phyloP scores from a whole-genome alignment of 495 filamentous ascomycete genomes.

The Xylaria grammica region DNA sequence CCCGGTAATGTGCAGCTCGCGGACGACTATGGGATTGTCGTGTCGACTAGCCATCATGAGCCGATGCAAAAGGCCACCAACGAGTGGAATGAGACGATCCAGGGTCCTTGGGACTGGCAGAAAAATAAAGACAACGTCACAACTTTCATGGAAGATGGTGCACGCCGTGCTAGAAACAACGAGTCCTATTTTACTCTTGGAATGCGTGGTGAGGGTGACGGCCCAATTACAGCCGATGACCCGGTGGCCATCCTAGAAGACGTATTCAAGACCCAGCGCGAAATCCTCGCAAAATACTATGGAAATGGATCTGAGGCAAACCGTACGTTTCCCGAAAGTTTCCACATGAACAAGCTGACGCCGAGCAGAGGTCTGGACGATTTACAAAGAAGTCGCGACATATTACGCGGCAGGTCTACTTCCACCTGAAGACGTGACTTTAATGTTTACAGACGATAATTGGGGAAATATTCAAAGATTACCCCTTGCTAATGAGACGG shows the following conservation, averaged over 20 bases:
- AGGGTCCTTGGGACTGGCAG: constrained; percentile 63
- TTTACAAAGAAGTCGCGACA: constrained; percentile 67
- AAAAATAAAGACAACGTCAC: constrained; percentile 60
- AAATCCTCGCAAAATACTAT: constrained; percentile 13
- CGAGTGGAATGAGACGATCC: constrained; percentile 58
- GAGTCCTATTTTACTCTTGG: constrained; percentile 65
- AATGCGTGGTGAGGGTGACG: constrained; percentile 70
- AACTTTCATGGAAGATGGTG: constrained; percentile 61
- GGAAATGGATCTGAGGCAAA: constrained; percentile 50
- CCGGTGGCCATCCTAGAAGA: constrained; percentile 51
- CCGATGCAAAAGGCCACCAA: constrained; percentile 68
- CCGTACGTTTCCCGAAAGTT: constrained; percentile 51
- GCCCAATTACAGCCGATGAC: constrained; percentile 52
- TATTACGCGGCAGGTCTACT: constrained; percentile 67
- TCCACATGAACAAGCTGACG: constrained; percentile 48
- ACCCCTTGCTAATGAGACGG: constrained; percentile 60
- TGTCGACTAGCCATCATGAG: constrained; percentile 69
- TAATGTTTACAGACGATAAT: constrained; percentile 73
- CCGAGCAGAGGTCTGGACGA: constrained; percentile 66
- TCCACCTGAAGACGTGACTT: constrained; percentile 67
- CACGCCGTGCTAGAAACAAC: constrained; percentile 57
- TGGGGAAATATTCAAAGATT: constrained; percentile 66
- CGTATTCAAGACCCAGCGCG: constrained; percentile 35
- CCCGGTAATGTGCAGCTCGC: constrained; percentile 61
- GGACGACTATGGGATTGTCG: constrained; percentile 67